These are phyloP conservation scores for Coemansia sp. DNA, from an alignment of 192 early-diverging fungal species.

Conservation along the genomic window DNA sequence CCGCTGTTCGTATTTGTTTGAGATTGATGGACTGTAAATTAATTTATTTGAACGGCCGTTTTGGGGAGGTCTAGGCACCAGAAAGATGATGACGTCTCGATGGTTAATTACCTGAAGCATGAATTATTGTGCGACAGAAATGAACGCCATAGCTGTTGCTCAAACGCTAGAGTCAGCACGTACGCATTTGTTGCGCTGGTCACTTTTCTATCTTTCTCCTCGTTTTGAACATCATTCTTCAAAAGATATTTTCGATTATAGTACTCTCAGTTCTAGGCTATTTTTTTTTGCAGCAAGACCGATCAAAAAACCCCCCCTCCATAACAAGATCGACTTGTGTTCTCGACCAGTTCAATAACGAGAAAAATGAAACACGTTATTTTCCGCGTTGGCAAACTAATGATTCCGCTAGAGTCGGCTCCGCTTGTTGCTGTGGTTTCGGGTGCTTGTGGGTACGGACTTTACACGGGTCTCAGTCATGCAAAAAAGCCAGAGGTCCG, in stretches of 20 bases:
- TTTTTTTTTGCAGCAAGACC: background rate
- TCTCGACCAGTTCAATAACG: background rate
- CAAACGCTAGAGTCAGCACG: too few species aligned
- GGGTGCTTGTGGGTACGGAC: slow-evolving; percentile 16
- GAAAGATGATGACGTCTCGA: background rate
- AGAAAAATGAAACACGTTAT: slow-evolving; percentile 11
- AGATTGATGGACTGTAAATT: too few species aligned
- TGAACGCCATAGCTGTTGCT: too few species aligned
- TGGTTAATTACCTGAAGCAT: background rate
- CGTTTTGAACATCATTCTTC: background rate
- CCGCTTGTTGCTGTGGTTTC: slow-evolving; percentile 13
- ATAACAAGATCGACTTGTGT: background rate
- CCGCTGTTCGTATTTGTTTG: background rate
- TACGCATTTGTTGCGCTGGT: background rate
- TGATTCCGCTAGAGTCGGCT: slow-evolving; percentile 16
- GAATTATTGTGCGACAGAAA: background rate
- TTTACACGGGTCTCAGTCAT: slow-evolving; percentile 21
- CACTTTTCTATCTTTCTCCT: background rate
- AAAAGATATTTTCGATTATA: background rate
- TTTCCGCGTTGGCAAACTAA: slow-evolving; percentile 29
- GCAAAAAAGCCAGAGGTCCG: slow-evolving; percentile 20
- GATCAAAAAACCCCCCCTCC: background rate
- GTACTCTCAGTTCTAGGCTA: background rate
- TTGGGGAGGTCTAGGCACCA: background rate
- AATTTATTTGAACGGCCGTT: too few species aligned